Percentiles rank a stretch among this genome's conserved stretches.
These are phyloP conservation scores for Trypanosoma caninum DNA, from an alignment of 208 protist species.

Conservation along the genomic window DNA sequence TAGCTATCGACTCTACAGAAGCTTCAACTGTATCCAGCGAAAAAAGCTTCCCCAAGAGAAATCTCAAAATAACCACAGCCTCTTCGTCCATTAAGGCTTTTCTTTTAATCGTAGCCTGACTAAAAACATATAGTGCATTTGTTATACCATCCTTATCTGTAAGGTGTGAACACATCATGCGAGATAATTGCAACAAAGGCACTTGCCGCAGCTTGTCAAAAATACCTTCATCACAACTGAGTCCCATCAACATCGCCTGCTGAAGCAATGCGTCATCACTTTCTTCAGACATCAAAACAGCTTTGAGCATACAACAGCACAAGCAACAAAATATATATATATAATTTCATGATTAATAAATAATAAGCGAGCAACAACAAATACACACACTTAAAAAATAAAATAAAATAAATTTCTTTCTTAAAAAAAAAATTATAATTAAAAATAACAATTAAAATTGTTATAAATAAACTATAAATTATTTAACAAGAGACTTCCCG, in stretches of 20 bases:
- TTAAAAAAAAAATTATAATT: neutral
- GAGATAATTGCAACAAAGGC: conserved; percentile 47
- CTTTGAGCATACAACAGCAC: too few relatives aligned
- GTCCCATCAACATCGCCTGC: conserved; percentile 28
- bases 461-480: too few relatives aligned
- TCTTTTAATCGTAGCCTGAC: conserved; percentile 28
- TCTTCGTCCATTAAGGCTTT: conserved; percentile 29
- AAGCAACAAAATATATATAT: too few relatives aligned
- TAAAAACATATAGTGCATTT: conserved; percentile 44
- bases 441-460: too few relatives aligned
- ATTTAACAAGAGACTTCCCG: too few relatives aligned
- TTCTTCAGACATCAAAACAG: conserved; percentile 1
- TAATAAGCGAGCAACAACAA: too few relatives aligned
- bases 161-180: conserved; percentile 34
- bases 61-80: conserved; percentile 37
- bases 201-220: conserved; percentile 29
- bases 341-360: too few relatives aligned
- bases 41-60: conserved; percentile 50
- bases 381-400: neutral
- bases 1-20: conserved; percentile 32
- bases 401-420: neutral
- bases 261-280: conserved; percentile 16
- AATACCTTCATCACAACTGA: conserved; percentile 25
- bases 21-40: conserved; percentile 30
- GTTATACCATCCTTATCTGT: conserved; percentile 37